Percentiles rank a stretch among this genome's conserved stretches.
Conservation (phyloP, 176 grass and related monocot species). For the Neostapfia colusana region DNA sequence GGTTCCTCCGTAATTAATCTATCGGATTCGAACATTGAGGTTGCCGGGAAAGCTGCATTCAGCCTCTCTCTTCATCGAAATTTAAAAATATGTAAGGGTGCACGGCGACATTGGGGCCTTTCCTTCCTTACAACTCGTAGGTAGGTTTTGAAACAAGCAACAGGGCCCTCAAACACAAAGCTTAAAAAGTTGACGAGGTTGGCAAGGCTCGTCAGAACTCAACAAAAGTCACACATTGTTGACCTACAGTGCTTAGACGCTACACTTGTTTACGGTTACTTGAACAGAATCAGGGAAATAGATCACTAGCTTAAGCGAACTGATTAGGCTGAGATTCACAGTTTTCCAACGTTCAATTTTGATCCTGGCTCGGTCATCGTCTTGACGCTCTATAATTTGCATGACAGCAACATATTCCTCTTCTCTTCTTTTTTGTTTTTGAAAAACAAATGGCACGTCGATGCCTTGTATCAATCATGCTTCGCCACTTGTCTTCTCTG, state of each 20-base stretch:
- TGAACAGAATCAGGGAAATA: background rate
- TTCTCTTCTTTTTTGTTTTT: background rate
- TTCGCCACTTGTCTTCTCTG: conserved; percentile 26
- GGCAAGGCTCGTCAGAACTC: background rate
- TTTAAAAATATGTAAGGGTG: background rate
- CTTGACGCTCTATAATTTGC: background rate
- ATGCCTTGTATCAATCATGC: conserved; percentile 11
- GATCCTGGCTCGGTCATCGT: background rate
- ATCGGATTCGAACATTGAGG: background rate
- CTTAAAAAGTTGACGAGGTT: background rate
- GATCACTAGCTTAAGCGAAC: background rate
- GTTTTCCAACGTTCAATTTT: background rate
- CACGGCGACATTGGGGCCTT: background rate
- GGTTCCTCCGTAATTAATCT: background rate
- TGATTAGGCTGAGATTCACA: background rate
- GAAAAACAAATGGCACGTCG: background rate
- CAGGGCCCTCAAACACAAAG: background rate
- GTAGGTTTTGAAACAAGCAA: background rate
- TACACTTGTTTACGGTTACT: background rate
- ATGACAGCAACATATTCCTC: background rate
- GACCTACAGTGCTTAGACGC: background rate
- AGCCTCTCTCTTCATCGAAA: background rate
- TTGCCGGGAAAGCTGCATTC: too few species aligned
- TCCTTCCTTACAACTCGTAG: background rate
- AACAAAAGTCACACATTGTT: background rate